phyloP scores from a whole-genome alignment of 148 eudicot species.

The Heliamphora exappendiculata region DNA sequence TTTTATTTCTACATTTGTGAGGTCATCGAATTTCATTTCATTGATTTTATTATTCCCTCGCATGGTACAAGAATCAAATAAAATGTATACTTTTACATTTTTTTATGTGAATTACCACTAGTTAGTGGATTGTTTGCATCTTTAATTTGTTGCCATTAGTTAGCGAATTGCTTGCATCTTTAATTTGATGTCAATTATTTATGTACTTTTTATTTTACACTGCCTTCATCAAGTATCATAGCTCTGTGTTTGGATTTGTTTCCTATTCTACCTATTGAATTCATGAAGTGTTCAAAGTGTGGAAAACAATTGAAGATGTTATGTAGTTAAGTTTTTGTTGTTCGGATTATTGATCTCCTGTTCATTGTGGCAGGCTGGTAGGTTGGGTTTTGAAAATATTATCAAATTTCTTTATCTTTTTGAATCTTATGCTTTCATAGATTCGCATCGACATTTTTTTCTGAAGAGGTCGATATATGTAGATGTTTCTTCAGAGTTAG shows the following conservation, averaged over 20 bases:
- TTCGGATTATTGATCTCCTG: neutral
- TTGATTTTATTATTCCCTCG: neutral
- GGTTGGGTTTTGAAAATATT: neutral
- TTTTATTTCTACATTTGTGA: neutral
- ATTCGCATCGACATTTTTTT: neutral
- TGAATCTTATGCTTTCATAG: neutral
- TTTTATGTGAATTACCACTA: neutral
- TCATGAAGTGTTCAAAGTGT: neutral
- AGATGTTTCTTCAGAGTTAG: neutral
- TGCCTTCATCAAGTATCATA: neutral
- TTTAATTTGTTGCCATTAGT: neutral
- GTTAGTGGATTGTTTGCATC: neutral
- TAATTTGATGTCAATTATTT: neutral
- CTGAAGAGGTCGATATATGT: neutral
- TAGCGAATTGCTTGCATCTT: neutral
- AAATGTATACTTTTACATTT: neutral
- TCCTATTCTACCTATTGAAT: neutral
- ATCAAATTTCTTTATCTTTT: neutral
- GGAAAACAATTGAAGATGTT: neutral
- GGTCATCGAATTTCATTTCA: neutral
- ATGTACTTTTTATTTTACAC: neutral
- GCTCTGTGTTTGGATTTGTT: neutral
- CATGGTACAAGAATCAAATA: neutral
- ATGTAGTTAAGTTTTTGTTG: neutral
- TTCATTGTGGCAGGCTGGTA: neutral